These are phyloP conservation scores for Pholiota microspora DNA, from an alignment of 768 basidiomycete genomes.

Conservation along the genomic window DNA sequence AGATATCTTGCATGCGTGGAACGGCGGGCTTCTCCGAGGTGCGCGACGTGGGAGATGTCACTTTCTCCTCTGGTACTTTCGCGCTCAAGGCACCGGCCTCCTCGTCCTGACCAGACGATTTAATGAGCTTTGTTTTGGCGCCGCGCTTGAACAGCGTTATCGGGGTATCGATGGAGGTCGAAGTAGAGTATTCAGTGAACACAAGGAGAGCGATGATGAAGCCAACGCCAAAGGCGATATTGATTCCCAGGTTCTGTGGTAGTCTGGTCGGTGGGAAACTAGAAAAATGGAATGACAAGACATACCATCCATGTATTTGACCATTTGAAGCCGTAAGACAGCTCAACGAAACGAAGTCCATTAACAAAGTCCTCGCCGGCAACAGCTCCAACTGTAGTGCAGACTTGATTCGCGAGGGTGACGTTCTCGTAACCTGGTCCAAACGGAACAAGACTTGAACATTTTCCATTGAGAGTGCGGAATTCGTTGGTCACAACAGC, in stretches of 20 bases:
- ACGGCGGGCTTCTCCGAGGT: not conserved
- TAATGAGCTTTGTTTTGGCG: slow-evolving; percentile 23
- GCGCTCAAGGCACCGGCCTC: slow-evolving; percentile 21
- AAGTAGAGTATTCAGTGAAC: slow-evolving; percentile 54
- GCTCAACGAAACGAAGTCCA: slow-evolving; percentile 51
- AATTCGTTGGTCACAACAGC: slow-evolving; percentile 81
- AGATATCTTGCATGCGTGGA: slow-evolving; percentile 50
- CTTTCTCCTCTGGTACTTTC: slow-evolving; percentile 17
- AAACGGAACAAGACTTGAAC: slow-evolving; percentile 55
- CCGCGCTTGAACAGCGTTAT: slow-evolving; percentile 68
- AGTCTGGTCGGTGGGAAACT: not conserved
- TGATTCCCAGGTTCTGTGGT: slow-evolving; percentile 63
- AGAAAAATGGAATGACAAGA: slow-evolving; percentile 5
- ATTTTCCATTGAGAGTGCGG: slow-evolving; percentile 59
- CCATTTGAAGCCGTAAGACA: slow-evolving; percentile 45
- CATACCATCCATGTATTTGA: slow-evolving; percentile 40
- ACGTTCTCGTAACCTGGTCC: slow-evolving; percentile 63
- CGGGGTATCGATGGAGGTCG: slow-evolving; percentile 29
- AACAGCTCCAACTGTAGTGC: slow-evolving; percentile 62
- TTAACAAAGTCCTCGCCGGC: slow-evolving; percentile 56
- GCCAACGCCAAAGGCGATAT: slow-evolving; percentile 58
- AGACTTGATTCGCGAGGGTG: slow-evolving; percentile 65
- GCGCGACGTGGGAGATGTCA: slow-evolving; percentile 15
- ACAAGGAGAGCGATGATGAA: slow-evolving; percentile 47
- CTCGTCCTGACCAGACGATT: slow-evolving; percentile 22